Evolutionary conservation across 306 rosid genomes (phyloP).

Genomic region (Vigna radiata): DNA sequence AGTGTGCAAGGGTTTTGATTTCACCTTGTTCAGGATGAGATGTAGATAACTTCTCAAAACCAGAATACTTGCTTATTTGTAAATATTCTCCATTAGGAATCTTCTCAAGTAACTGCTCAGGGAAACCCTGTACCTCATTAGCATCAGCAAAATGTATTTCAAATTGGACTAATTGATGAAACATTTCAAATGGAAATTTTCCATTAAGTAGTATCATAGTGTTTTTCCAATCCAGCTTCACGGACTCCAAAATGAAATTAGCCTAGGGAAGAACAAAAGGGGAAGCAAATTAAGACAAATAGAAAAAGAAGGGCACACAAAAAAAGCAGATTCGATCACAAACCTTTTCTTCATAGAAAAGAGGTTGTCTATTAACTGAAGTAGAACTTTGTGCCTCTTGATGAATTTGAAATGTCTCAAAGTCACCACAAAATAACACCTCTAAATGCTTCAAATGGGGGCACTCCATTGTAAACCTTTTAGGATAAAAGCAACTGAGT

Average conservation of each 20-base stretch:
- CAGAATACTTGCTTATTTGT: fast-evolving
- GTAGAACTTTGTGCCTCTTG: neutral
- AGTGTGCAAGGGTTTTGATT: too few species aligned
- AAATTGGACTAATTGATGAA: neutral
- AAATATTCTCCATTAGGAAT: neutral
- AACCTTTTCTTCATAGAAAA: neutral
- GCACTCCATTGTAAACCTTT: neutral
- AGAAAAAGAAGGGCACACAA: too few species aligned
- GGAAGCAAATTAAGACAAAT: neutral
- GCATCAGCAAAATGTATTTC: neutral
- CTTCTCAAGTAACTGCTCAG: neutral
- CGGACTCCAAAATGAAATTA: neutral
- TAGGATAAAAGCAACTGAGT: neutral
- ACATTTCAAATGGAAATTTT: neutral
- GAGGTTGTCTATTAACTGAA: neutral
- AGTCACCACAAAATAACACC: neutral
- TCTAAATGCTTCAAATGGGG: neutral
- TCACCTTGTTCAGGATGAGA: neutral
- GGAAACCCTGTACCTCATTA: neutral
- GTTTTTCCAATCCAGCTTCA: neutral
- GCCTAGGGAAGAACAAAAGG: constrained; percentile 4
- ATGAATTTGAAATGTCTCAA: neutral
- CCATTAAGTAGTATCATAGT: neutral
- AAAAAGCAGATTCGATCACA: neutral
- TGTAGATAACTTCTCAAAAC: constrained; percentile 1